Percentiles rank a stretch among this genome's conserved stretches.
phyloP scores from a whole-genome alignment of 2,329 filamentous ascomycete genomes.

The Leptographium radiaticola region DNA sequence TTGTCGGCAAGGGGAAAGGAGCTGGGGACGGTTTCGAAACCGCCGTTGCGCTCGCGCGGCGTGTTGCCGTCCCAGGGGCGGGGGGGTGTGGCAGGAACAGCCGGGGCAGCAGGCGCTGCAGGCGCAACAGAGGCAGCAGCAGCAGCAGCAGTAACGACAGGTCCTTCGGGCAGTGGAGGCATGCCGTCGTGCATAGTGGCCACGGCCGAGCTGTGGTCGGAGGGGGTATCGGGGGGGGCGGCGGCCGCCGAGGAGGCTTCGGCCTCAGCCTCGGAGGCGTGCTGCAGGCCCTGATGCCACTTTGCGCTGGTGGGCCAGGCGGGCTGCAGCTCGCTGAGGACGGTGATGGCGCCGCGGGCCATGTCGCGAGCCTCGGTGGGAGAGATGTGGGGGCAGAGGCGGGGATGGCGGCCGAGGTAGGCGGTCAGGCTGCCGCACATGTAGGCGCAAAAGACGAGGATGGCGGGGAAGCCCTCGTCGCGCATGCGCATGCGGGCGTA shows the following conservation, averaged over 20 bases:
- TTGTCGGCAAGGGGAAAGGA: not conserved
- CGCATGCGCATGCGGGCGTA: conserved; percentile 7
- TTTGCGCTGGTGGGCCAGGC: conserved; percentile 13
- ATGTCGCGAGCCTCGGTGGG: conserved; percentile 8
- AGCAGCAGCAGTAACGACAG: not conserved
- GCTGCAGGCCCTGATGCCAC: conserved; percentile 13
- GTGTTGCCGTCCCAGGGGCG: not conserved
- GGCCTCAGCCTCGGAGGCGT: conserved; percentile 9
- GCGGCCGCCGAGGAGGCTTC: not conserved
- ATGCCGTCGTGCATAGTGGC: not conserved
- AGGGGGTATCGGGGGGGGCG: not conserved
- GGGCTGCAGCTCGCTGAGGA: conserved; percentile 12
- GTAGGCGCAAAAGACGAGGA: conserved; percentile 27
- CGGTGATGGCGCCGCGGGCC: conserved; percentile 10
- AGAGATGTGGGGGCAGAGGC: conserved; percentile 8
- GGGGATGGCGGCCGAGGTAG: conserved; percentile 8
- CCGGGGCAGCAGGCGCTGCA: not conserved
- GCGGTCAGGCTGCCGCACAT: conserved; percentile 23
- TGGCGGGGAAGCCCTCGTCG: conserved; percentile 17
- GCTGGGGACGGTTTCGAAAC: not conserved
- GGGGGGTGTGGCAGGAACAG: not conserved
- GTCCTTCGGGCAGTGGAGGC: not conserved
- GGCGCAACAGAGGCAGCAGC: not conserved
- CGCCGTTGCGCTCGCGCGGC: not conserved
- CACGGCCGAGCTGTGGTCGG: not conserved